Base-by-base conservation (phyloP, 345 rosid genomes). In the Anacardium occidentale region DNA sequence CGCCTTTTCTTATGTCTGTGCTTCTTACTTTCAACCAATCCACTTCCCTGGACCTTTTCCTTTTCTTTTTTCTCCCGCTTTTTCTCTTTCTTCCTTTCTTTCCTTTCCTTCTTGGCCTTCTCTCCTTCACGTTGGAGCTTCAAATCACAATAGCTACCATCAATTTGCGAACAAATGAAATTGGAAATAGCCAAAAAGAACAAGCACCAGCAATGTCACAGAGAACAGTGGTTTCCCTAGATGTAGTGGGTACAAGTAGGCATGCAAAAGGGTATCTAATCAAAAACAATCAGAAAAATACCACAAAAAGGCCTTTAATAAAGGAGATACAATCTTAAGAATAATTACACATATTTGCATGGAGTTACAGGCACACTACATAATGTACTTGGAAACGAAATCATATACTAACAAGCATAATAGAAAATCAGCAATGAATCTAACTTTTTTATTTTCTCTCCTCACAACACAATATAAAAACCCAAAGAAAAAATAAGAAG, bases 41-140 rank as follows among this genome's bases (percentile, higher is more conserved):
- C 88, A 62, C 45, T 69, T 62, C 67, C 80, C 69, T 54, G 48
- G 20, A 59, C 76, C 72, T 72, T 81, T 70, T 74, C 70, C 62
- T 74, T 77, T 40, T 72, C 73, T 66, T 74, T 83, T 62, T 77
- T 80, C 65, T 78, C 77, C 56, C 66, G 65, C 52, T 72, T 79
- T 66, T 47, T 76, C 54, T 74, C 77, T 60, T 73, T 74, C 40
- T 51, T 76, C 62, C 75, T 67, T 55, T 73, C 83, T 62, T 69
- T 76, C 62, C 75, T 67, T 55, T 75, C 82, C 58, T 69, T 75
- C 80, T 66, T 52, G 64, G 68, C 77, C 73, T 77, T 69, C 69
- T 80, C 69, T 61, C 72, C 81, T 78, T 79, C 61, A 71, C 83
- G 82, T 83, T 80, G 77, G 65, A 80, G 66, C 75, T 65, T 45